Conservation (phyloP, 2,329 filamentous ascomycete genomes). For the Pseudocercospora vitis region DNA sequence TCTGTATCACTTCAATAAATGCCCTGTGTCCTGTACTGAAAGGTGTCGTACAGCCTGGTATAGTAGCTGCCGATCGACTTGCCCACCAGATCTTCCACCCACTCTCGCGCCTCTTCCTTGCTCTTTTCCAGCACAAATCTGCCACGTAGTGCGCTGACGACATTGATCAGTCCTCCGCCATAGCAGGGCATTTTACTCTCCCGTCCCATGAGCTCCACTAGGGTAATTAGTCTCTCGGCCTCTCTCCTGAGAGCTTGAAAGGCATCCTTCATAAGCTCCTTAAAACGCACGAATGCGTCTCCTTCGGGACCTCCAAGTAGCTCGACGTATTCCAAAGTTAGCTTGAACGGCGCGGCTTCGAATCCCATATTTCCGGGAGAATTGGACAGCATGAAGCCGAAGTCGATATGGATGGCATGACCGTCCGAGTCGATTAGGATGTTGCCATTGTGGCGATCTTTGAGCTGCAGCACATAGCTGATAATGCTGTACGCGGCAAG, state of each 20-base stretch:
- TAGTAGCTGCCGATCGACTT: slow-evolving; percentile 87
- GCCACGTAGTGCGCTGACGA: slow-evolving; percentile 67
- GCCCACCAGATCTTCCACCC: slow-evolving; percentile 76
- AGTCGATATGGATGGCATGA: slow-evolving; percentile 86
- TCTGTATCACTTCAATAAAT: slow-evolving; percentile 63
- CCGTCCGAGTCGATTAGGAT: slow-evolving; percentile 82
- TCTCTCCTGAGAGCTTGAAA: slow-evolving; percentile 79
- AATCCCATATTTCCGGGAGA: slow-evolving; percentile 82
- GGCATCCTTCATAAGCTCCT: slow-evolving; percentile 75
- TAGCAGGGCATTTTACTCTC: slow-evolving; percentile 86
- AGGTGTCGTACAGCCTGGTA: slow-evolving; percentile 71
- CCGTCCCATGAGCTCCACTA: slow-evolving; percentile 81
- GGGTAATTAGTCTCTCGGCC: slow-evolving; percentile 76
- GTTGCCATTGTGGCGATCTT: slow-evolving; percentile 84
- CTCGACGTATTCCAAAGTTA: slow-evolving; percentile 83
- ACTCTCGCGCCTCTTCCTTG: slow-evolving; percentile 75
- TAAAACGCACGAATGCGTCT: slow-evolving; percentile 71
- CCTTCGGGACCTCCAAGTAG: slow-evolving; percentile 73
- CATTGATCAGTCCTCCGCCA: slow-evolving; percentile 68
- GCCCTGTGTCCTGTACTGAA: slow-evolving; percentile 83
- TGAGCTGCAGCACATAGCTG: slow-evolving; percentile 78
- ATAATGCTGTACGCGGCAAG: slow-evolving; percentile 84
- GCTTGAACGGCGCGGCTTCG: slow-evolving; percentile 82
- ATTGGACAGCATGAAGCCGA: slow-evolving; percentile 87
- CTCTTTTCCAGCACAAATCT: slow-evolving; percentile 81